Percentiles rank a stretch among this genome's conserved stretches.
Conservation (phyloP, 768 basidiomycete species). For the Termitomyces sp. region DNA sequence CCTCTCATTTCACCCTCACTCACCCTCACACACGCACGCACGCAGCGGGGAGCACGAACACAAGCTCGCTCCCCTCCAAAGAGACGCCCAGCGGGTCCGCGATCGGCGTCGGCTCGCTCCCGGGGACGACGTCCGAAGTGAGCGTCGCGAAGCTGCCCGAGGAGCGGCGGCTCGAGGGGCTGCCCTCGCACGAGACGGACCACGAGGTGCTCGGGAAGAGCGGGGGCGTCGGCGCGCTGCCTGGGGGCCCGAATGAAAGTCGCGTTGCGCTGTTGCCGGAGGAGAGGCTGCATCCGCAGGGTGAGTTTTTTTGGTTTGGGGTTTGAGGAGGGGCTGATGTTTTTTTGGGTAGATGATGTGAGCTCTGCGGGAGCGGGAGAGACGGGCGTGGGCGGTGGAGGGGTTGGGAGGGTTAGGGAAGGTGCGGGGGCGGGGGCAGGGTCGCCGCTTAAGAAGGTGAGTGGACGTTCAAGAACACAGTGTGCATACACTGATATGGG, state of each 20-base stretch:
- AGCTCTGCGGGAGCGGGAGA: neutral
- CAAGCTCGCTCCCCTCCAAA: constrained; percentile 1
- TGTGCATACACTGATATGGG: too few species aligned
- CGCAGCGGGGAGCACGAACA: neutral
- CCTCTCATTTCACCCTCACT: too few species aligned
- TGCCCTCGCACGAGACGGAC: constrained; percentile 11
- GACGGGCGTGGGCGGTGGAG: too few species aligned
- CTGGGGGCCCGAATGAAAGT: constrained; percentile 12
- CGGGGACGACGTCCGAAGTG: constrained; percentile 38
- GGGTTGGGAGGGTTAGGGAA: neutral
- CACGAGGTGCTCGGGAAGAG: constrained; percentile 11
- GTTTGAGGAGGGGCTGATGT: too few species aligned
- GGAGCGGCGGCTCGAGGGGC: constrained; percentile 24
- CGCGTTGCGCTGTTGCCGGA: constrained; percentile 9
- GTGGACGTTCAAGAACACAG: too few species aligned
- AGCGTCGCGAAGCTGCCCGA: constrained; percentile 46
- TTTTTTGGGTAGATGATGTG: constrained; percentile 2
- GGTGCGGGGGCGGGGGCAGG: neutral
- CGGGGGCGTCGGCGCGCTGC: constrained; percentile 10
- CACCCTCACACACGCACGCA: too few species aligned
- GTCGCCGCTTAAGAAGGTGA: neutral
- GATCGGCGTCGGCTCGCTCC: constrained; percentile 44
- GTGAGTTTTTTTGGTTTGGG: neutral
- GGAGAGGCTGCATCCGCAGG: constrained; percentile 3
- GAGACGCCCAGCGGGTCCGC: constrained; percentile 15